Evolutionary conservation across 2,329 filamentous ascomycete species (phyloP), one percentile per base, ranked within the genome.

Genomic region (Botryotinia convoluta): DNA sequence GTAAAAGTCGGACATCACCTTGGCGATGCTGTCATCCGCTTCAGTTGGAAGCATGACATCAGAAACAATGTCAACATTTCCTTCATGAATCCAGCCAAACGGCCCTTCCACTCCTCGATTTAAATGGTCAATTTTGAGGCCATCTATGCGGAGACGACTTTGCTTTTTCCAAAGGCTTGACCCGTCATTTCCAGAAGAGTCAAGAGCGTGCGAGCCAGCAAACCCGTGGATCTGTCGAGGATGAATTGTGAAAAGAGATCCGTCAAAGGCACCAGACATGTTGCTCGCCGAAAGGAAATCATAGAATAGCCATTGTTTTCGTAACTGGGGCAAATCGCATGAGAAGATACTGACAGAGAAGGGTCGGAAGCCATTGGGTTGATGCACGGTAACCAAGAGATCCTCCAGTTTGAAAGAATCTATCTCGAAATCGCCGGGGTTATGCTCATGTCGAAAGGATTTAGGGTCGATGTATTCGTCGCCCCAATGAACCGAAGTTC

Each of bases 241-340:
- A 81, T 99, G 96, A 64, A 99, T 97, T 0, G 95, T 98, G 82
- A 99, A 99, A 4, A 99, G 87, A 0, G 96, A 98, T 72, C 96
- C 94, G 80, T 99, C 96, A 78, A 93, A 97, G 0, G 94, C 96
- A 2, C 96, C 96, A 20, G 94, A 97, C 89, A 98, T 97, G 82
- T 96, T 95, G 80, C 93, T 98, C 29, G 96, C 96, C 0, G 93
- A 96, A 42, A 99, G 84, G 78, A 99, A 97, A 82, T 99, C 96
- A 84, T 99, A 99, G 82, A 98, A 98, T 0, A 99, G 87, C 93
- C 94, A 99, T 79, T 97, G 95, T 80, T 98, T 98, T 70, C 96
- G 90, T 64, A 99, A 85, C 79, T 96, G 92, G 1, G 96, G 95
- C 57, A 99, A 87, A 80, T 98, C 95, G 82, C 95, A 98, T 10